A percentile compares a stretch with the other conserved stretches of the same genome.
Conservation (phyloP, 2,329 filamentous ascomycete species). For the Zalaria sp. region DNA sequence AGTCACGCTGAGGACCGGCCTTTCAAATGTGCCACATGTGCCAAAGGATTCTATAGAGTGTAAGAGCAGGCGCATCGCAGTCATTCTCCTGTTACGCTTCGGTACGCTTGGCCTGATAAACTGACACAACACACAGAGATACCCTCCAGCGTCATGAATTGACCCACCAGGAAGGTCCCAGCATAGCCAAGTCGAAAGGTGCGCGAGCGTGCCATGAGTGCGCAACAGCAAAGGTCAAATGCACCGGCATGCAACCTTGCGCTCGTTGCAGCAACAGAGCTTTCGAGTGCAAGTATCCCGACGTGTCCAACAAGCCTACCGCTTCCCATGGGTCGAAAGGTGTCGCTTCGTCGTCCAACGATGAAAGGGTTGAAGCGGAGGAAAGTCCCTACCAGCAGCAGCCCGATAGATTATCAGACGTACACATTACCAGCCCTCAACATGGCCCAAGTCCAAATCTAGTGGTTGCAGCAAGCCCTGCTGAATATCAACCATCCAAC, state of each 20-base stretch:
- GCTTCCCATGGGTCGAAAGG: constrained; percentile 1
- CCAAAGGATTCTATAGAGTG: constrained; percentile 13
- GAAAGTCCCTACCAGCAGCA: not conserved
- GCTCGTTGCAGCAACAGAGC: constrained; percentile 11
- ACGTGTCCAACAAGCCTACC: constrained; percentile 1
- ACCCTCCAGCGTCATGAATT: constrained; percentile 13
- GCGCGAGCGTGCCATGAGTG: constrained; percentile 15
- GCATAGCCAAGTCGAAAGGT: constrained; percentile 9
- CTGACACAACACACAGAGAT: constrained; percentile 7
- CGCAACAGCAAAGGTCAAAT: constrained; percentile 15
- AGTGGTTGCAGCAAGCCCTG: no score
- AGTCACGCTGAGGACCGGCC: constrained; percentile 11
- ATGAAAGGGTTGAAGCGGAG: not conserved
- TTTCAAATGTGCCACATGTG: constrained; percentile 11
- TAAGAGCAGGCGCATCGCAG: not conserved
- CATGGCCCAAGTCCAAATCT: no score
- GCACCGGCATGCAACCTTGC: constrained; percentile 15
- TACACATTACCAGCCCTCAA: no score
- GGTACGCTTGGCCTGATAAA: no score
- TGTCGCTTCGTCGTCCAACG: not conserved
- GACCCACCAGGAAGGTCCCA: constrained; percentile 10
- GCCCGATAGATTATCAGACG: constrained; percentile 1
- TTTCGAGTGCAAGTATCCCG: constrained; percentile 13
- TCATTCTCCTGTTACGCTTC: not conserved
- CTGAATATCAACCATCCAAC: no score